Evolutionary conservation across 2,329 filamentous ascomycete species (phyloP), one percentile per base, ranked within the genome.

Genomic region (Fusarium sacchari): DNA sequence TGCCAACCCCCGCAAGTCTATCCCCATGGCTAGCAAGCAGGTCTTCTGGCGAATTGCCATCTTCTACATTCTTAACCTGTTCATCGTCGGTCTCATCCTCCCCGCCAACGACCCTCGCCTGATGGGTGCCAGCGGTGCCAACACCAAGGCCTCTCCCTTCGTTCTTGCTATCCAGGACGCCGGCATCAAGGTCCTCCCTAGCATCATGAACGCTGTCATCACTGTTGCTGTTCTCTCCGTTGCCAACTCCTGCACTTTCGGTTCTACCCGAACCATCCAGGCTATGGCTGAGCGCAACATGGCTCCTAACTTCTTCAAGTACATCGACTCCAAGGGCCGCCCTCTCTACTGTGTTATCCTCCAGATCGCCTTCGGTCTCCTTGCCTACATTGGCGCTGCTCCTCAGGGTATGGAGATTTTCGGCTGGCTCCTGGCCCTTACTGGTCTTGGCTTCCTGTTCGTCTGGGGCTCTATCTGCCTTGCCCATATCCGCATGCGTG

Each of bases 41-140:
- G 94, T 97, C 26, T 97, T 97, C 82, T 98, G 95, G 95, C 92
- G 95, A 79, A 97, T 97, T 80, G 90, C 91, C 14, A 87, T 97
- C 68, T 98, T 98, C 85, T 98, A 97, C 84, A 87, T 98, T 59
- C 90, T 97, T 28, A 93, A 94, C 6, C 87, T 98, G 17, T 90
- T 91, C 26, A 85, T 98, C 10, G 90, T 98, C 66, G 94, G 96
- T 40, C 88, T 97, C 3, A 86, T 97, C 9, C 94, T 98, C 0
- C 93, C 92, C 0, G 94, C 92, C 81, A 84, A 89, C 75, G 89
- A 97, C 72, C 53, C 79, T 0, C 86, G 88, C 15, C 90, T 97
- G 2, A 84, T 95, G 44, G 82, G 83, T 17, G 86, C 86, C 58
- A 84, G 81, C 63, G 85, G 85, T 40, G 88, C 88, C 59, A 90